Evolutionary conservation across 2,329 filamentous ascomycete species (phyloP).

Genomic region (Monilinia vaccinii-corymbosi): DNA sequence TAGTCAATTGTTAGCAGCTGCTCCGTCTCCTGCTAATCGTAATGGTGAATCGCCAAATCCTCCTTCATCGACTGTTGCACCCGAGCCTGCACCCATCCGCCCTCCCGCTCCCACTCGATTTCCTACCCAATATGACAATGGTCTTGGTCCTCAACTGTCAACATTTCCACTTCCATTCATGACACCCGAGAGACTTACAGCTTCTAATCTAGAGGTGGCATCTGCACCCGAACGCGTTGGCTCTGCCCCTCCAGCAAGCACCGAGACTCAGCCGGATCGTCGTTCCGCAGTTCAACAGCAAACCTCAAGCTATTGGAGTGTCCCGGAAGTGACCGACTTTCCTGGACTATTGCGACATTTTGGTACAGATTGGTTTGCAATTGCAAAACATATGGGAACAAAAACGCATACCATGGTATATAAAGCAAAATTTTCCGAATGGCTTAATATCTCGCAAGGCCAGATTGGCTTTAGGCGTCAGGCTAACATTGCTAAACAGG

Average conservation of each 20-base stretch:
- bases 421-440: slow-evolving; percentile 26
- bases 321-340: slow-evolving; percentile 72
- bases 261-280: slow-evolving; percentile 24
- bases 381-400: slow-evolving; percentile 70
- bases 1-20: slow-evolving; percentile 26
- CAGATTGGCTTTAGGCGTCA: slow-evolving; percentile 26
- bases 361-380: slow-evolving; percentile 69
- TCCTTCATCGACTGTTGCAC: slow-evolving; percentile 7
- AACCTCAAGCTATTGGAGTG: slow-evolving; percentile 80
- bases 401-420: slow-evolving; percentile 81
- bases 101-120: slow-evolving; percentile 16
- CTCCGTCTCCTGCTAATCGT: slow-evolving; percentile 14
- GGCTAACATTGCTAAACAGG: slow-evolving; percentile 37
- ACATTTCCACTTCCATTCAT: slow-evolving; percentile 18
- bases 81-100: slow-evolving; percentile 11
- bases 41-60: slow-evolving; percentile 21
- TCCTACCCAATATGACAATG: slow-evolving; percentile 21
- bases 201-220: slow-evolving; percentile 20
- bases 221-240: slow-evolving; percentile 24
- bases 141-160: slow-evolving; percentile 9
- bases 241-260: slow-evolving; percentile 21
- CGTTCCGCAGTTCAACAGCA: slow-evolving; percentile 39
- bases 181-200: slow-evolving; percentile 16
- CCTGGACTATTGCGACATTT: slow-evolving; percentile 62
- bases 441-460: slow-evolving; percentile 21